phyloP scores from a whole-genome alignment of 345 rosid genomes.

The Bruguiera gymnorhiza region DNA sequence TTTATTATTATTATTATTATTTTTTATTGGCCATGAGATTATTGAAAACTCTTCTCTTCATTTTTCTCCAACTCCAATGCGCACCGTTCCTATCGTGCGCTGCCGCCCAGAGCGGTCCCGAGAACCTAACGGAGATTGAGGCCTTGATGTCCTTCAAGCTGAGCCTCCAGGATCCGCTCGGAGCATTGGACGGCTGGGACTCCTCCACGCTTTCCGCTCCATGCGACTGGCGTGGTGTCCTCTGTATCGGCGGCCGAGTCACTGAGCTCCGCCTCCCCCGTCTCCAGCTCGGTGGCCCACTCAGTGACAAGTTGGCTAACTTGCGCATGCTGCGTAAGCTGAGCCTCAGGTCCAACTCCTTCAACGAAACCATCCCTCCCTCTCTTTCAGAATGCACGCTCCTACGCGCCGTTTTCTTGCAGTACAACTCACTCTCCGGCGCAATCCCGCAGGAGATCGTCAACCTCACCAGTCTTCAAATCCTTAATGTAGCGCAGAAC shows the following conservation, averaged over 20 bases:
- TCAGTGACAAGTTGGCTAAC: slow-evolving; percentile 51
- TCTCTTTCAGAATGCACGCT: slow-evolving; percentile 67
- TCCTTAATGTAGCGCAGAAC: slow-evolving; percentile 66
- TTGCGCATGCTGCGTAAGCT: slow-evolving; percentile 54
- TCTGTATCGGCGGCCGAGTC: slow-evolving; percentile 54
- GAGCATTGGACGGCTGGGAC: slow-evolving; percentile 68
- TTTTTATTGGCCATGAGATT: no score
- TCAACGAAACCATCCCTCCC: slow-evolving; percentile 72
- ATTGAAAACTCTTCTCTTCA: no score
- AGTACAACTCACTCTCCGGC: slow-evolving; percentile 94
- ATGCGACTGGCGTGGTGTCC: slow-evolving; percentile 90
- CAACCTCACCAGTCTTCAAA: slow-evolving; percentile 56
- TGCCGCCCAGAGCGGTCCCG: slow-evolving; percentile 25
- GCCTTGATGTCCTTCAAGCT: slow-evolving; percentile 71
- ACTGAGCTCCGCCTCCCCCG: slow-evolving; percentile 70
- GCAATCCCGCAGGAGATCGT: slow-evolving; percentile 49
- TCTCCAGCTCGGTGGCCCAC: slow-evolving; percentile 69
- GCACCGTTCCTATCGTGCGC: slow-evolving; percentile 21
- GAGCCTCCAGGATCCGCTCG: slow-evolving; percentile 73
- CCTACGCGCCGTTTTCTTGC: slow-evolving; percentile 66
- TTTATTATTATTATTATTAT: no score
- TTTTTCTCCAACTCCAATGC: slow-evolving; percentile 1
- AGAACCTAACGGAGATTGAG: slow-evolving; percentile 51
- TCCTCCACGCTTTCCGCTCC: slow-evolving; percentile 68
- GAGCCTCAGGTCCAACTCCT: slow-evolving; percentile 67